These are phyloP conservation scores for Acanthamoeba royreba DNA, from an alignment of 208 protist genomes.

Conservation along the genomic window DNA sequence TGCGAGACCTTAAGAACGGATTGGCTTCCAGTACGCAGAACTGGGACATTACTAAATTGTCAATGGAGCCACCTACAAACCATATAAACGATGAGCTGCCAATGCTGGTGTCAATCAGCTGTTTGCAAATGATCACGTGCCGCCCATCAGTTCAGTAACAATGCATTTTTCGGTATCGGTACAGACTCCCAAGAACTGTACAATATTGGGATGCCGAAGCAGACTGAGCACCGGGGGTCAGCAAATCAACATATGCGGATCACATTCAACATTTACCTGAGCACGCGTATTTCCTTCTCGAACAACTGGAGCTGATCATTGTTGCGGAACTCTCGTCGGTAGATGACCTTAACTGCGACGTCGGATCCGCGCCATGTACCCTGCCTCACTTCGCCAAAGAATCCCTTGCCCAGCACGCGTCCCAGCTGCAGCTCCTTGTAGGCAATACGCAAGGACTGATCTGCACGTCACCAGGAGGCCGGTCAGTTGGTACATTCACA, in stretches of 20 bases:
- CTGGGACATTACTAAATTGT: background rate
- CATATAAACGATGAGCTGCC: no score
- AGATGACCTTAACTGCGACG: conserved; percentile 10
- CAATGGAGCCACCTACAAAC: background rate
- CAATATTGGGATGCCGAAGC: background rate
- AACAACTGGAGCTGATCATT: background rate
- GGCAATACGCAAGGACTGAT: background rate
- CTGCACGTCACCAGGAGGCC: background rate
- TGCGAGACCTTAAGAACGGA: background rate
- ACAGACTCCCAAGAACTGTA: background rate
- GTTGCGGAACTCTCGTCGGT: background rate
- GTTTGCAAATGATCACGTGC: background rate
- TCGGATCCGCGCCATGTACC: background rate
- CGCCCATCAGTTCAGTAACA: background rate
- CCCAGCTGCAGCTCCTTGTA: background rate
- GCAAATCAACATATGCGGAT: background rate
- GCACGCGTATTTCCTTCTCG: conserved; percentile 2
- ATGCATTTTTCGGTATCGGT: background rate
- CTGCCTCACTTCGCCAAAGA: conserved; percentile 6
- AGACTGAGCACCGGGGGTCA: no score
- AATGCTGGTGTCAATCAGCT: background rate
- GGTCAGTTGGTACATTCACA: background rate
- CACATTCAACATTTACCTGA: background rate
- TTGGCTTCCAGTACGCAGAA: background rate
- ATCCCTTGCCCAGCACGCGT: background rate